Evolutionary conservation across 2,329 filamentous ascomycete genomes (phyloP).

Genomic region (Botrytis hyacinthi): DNA sequence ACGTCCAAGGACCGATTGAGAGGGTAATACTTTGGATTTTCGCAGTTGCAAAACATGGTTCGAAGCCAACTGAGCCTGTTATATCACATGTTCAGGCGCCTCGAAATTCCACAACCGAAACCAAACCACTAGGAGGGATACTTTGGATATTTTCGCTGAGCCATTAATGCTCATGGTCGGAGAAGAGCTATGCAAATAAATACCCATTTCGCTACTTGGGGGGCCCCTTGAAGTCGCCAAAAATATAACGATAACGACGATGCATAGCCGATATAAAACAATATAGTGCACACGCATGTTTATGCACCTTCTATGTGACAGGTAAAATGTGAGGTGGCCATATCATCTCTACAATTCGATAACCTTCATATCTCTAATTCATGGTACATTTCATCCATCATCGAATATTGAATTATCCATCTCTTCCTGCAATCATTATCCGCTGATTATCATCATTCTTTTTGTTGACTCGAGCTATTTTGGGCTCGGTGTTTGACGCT

Average conservation of each 20-base stretch:
- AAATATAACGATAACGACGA: neutral
- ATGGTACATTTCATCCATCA: too few species aligned
- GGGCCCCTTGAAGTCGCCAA: neutral
- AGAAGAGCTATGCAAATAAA: neutral
- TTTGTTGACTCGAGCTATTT: neutral
- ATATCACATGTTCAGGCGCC: neutral
- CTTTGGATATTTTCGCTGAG: neutral
- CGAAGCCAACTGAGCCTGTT: neutral
- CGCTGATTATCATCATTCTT: neutral
- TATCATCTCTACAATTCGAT: neutral
- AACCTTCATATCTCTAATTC: neutral
- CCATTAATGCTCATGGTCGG: neutral
- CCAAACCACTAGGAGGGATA: neutral
- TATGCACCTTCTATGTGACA: neutral
- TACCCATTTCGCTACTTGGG: neutral
- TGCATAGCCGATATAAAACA: neutral
- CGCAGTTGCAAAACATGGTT: neutral
- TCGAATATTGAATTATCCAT: neutral
- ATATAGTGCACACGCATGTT: neutral
- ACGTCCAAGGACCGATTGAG: conserved; percentile 11
- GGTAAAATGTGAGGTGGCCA: neutral
- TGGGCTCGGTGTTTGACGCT: neutral
- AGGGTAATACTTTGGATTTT: neutral
- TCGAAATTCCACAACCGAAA: neutral
- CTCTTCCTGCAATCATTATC: neutral